Conservation (phyloP, 495 filamentous ascomycete genomes). For the Lineolata rhizophorae region DNA sequence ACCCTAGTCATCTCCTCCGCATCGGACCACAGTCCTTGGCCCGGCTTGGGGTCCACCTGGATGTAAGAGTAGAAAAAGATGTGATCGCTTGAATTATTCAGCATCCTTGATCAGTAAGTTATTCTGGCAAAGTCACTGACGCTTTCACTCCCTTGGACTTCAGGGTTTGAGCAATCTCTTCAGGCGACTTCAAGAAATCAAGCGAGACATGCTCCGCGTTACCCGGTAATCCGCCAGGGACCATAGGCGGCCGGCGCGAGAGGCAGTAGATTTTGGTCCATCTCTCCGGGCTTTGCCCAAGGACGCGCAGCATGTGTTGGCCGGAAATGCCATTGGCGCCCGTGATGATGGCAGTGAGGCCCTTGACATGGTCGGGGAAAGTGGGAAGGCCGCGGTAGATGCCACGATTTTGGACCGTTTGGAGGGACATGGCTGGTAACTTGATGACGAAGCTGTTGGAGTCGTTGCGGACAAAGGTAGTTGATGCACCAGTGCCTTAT, state of each 20-base stretch:
- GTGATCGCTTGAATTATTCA: constrained; percentile 17
- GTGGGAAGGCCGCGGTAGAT: constrained; percentile 27
- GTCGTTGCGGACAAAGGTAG: too few species aligned
- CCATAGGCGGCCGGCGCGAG: constrained; percentile 21
- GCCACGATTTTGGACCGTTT: constrained; percentile 16
- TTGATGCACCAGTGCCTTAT: too few species aligned
- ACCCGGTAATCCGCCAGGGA: constrained; percentile 14
- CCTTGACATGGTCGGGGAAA: constrained; percentile 16
- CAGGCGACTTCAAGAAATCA: constrained; percentile 23
- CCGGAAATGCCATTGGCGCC: constrained; percentile 31
- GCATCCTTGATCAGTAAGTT: background rate
- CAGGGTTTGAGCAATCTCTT: constrained; percentile 20
- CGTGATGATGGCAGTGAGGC: constrained; percentile 28
- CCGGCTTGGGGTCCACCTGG: constrained; percentile 21
- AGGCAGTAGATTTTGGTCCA: constrained; percentile 32
- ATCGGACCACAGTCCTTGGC: constrained; percentile 22
- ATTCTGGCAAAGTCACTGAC: too few species aligned
- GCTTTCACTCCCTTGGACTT: constrained; percentile 16
- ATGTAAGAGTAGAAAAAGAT: constrained; percentile 35
- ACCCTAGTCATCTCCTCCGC: constrained; percentile 22
- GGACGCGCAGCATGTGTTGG: constrained; percentile 23
- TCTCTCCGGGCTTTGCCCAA: constrained; percentile 21
- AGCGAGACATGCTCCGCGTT: constrained; percentile 24
- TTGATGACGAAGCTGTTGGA: too few species aligned
- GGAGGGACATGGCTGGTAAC: constrained; percentile 1